Conservation (phyloP, 2,329 filamentous ascomycete species). For the Myriosclerotinia curreyana region DNA sequence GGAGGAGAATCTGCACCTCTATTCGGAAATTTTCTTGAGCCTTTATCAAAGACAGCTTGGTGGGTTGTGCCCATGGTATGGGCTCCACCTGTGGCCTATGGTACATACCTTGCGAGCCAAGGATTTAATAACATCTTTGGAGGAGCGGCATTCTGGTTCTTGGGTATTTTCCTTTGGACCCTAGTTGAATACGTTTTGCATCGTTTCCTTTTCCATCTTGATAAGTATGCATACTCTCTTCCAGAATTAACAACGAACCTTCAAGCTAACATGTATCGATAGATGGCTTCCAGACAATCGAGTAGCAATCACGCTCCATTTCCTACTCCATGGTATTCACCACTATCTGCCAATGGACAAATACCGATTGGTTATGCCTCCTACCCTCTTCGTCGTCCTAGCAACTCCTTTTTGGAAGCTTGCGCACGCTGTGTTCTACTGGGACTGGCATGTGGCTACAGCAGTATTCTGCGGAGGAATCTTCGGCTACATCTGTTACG, state of each 20-base stretch:
- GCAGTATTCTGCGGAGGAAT: constrained; percentile 85
- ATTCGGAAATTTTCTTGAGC: constrained; percentile 98
- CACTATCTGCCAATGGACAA: constrained; percentile 99
- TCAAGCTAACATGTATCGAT: constrained; percentile 34
- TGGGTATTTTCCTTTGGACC: constrained; percentile 80
- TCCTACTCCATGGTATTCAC: constrained; percentile 93
- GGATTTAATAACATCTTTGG: constrained; percentile 53
- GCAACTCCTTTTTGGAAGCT: constrained; percentile 91
- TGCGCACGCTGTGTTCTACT: constrained; percentile 76
- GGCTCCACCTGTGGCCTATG: constrained; percentile 77
- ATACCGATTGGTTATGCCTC: constrained; percentile 95
- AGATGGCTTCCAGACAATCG: constrained; percentile 90
- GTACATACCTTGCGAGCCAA: constrained; percentile 60
- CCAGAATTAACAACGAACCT: background rate
- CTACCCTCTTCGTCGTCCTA: constrained; percentile 77
- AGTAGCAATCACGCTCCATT: constrained; percentile 81
- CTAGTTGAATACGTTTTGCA: constrained; percentile 87
- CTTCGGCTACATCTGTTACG: constrained; percentile 95
- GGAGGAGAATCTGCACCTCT: constrained; percentile 88
- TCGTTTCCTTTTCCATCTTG: constrained; percentile 89
- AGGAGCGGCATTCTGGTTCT: constrained; percentile 60
- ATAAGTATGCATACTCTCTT: constrained; percentile 61
- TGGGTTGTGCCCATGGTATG: constrained; percentile 82
- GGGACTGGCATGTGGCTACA: constrained; percentile 78
- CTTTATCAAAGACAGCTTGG: constrained; percentile 93